phyloP scores from a whole-genome alignment of 1,284 basidiomycete genomes.

The Malassezia nana region DNA sequence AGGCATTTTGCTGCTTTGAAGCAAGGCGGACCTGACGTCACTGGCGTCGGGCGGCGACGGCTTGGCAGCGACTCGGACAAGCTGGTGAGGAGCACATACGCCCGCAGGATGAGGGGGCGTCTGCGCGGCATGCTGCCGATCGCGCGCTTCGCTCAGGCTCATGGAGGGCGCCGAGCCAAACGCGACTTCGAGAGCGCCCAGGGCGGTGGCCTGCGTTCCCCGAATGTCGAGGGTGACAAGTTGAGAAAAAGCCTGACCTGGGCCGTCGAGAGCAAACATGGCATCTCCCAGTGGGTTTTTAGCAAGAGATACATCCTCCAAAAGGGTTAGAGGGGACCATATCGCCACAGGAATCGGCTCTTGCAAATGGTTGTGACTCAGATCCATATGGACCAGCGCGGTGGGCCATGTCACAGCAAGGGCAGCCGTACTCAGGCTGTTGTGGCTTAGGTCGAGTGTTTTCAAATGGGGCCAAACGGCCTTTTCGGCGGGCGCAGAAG shows the following conservation, averaged over 20 bases:
- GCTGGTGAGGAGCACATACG: constrained; percentile 20
- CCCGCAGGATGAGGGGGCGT: not conserved
- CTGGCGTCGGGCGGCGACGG: constrained; percentile 12
- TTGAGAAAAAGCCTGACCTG: not conserved
- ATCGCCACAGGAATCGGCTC: constrained; percentile 25
- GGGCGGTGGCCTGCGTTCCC: constrained; percentile 33
- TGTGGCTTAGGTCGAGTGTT: constrained; percentile 30
- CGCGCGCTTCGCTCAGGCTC: constrained; percentile 5
- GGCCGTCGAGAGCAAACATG: constrained; percentile 19
- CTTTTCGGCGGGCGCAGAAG: not conserved
- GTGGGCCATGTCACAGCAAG: constrained; percentile 25
- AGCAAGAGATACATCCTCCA: constrained; percentile 28
- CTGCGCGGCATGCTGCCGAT: not conserved
- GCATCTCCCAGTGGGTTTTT: constrained; percentile 36
- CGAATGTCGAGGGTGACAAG: constrained; percentile 29
- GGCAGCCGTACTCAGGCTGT: constrained; percentile 27
- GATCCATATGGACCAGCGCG: constrained; percentile 23
- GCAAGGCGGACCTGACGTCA: not conserved
- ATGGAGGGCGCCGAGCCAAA: constrained; percentile 25
- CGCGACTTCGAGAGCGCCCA: constrained; percentile 23
- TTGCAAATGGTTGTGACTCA: constrained; percentile 31
- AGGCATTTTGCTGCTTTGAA: not conserved
- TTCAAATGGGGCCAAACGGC: constrained; percentile 23
- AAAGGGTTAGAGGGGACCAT: constrained; percentile 11
- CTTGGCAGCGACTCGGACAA: constrained; percentile 24